These are phyloP conservation scores for Ophiostoma sp. DNA, from an alignment of 2,329 filamentous ascomycete genomes.

Conservation along the genomic window DNA sequence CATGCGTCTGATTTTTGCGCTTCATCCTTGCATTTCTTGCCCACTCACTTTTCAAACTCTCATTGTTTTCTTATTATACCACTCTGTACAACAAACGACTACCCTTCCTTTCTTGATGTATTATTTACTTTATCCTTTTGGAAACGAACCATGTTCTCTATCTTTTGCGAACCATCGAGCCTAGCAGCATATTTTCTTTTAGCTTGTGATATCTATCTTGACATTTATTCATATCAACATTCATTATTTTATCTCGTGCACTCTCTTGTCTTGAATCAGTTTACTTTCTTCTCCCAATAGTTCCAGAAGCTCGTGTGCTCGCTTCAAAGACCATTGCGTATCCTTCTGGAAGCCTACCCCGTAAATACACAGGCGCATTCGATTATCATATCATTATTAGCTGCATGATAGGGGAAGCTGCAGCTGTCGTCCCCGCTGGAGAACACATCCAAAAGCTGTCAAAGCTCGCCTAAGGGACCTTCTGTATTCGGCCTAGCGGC, in stretches of 20 bases:
- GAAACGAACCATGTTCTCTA: background rate
- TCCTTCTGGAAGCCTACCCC: background rate
- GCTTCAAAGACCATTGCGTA: background rate
- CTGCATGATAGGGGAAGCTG: background rate
- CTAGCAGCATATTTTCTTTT: background rate
- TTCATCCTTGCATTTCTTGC: background rate
- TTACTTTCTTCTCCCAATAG: too few species aligned
- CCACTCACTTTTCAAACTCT: background rate
- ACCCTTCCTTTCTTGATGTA: background rate
- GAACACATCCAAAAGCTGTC: background rate
- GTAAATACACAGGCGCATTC: background rate
- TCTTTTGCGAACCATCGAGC: background rate
- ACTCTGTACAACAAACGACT: slow-evolving; percentile 16
- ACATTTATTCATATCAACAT: background rate
- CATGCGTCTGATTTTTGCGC: background rate
- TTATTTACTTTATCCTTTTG: background rate
- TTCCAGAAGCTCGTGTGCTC: background rate
- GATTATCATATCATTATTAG: background rate
- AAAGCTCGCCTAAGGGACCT: background rate
- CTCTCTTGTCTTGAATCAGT: background rate
- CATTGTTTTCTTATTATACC: slow-evolving; percentile 2
- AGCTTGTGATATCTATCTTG: background rate
- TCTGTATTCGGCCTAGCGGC: slow-evolving; percentile 16
- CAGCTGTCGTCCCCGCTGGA: background rate
- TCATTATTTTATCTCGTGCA: background rate